Conservation (phyloP, 2,329 filamentous ascomycete species). For the Cladosporium oxysporum region DNA sequence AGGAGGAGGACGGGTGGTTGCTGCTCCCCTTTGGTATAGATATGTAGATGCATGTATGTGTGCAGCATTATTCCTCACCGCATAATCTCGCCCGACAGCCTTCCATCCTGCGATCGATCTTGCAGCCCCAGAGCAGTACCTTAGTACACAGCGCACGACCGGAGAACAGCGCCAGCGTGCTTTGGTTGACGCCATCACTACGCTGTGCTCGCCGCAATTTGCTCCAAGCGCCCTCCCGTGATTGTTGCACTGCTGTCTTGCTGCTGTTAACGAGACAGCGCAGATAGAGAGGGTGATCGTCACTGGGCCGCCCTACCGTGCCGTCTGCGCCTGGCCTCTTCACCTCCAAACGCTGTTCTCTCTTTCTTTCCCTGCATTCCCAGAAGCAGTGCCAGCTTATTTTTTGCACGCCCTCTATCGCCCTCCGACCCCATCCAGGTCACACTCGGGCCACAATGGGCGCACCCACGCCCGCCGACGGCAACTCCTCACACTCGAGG, state of each 20-base stretch:
- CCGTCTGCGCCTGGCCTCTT: constrained; percentile 18
- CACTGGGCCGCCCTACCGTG: constrained; percentile 4
- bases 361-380: constrained; percentile 15
- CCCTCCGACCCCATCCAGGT: neutral
- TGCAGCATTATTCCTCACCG: neutral
- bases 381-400: neutral
- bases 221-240: constrained; percentile 4
- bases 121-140: neutral
- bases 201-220: constrained; percentile 4
- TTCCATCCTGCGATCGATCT: neutral
- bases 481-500: constrained; percentile 14
- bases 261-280: neutral
- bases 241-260: neutral
- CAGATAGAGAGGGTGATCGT: constrained; percentile 4
- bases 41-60: neutral
- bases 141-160: neutral
- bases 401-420: neutral
- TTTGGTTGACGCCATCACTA: constrained; percentile 7
- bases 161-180: neutral
- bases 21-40: neutral
- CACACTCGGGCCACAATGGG: constrained; percentile 8
- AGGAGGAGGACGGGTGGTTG: neutral
- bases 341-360: neutral
- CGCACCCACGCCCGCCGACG: constrained; percentile 6
- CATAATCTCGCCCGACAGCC: constrained; percentile 2